Evolutionary conservation across 2,329 filamentous ascomycete species (phyloP).

Genomic region (Pseudovirgaria hyperparasitica): DNA sequence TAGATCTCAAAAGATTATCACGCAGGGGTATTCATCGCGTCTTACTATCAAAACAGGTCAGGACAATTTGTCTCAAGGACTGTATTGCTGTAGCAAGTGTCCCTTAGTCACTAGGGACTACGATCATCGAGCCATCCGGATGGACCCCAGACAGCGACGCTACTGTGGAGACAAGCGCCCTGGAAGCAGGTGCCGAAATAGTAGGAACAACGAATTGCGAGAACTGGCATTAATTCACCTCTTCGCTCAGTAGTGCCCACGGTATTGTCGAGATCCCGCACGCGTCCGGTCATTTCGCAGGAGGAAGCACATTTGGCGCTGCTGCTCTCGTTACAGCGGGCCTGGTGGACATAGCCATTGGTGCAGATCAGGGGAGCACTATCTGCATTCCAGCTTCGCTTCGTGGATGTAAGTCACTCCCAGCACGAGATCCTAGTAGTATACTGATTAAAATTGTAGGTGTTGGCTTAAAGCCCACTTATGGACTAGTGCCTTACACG

Average conservation of each 20-base stretch:
- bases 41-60: slow-evolving; percentile 17
- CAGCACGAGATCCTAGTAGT: not conserved
- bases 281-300: slow-evolving; percentile 31
- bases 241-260: slow-evolving; percentile 33
- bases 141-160: slow-evolving; percentile 43
- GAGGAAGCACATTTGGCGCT: slow-evolving; percentile 35
- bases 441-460: slow-evolving; percentile 5
- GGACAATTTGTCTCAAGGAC: slow-evolving; percentile 40
- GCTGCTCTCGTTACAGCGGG: slow-evolving; percentile 30
- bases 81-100: slow-evolving; percentile 42
- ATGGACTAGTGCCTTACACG: slow-evolving; percentile 38
- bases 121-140: slow-evolving; percentile 28
- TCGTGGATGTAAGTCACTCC: slow-evolving; percentile 16
- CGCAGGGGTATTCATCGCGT: slow-evolving; percentile 29
- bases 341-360: slow-evolving; percentile 24
- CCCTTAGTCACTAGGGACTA: slow-evolving; percentile 40
- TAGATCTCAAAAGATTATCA: slow-evolving; percentile 27
- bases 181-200: slow-evolving; percentile 39
- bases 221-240: slow-evolving; percentile 38
- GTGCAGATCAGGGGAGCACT: slow-evolving; percentile 27
- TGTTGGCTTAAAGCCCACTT: slow-evolving; percentile 31
- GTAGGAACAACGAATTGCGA: slow-evolving; percentile 41
- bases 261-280: slow-evolving; percentile 30
- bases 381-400: slow-evolving; percentile 24
- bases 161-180: slow-evolving; percentile 37